Evolutionary conservation across 2,329 filamentous ascomycete genomes (phyloP).

Genomic region (Fusarium sp.): DNA sequence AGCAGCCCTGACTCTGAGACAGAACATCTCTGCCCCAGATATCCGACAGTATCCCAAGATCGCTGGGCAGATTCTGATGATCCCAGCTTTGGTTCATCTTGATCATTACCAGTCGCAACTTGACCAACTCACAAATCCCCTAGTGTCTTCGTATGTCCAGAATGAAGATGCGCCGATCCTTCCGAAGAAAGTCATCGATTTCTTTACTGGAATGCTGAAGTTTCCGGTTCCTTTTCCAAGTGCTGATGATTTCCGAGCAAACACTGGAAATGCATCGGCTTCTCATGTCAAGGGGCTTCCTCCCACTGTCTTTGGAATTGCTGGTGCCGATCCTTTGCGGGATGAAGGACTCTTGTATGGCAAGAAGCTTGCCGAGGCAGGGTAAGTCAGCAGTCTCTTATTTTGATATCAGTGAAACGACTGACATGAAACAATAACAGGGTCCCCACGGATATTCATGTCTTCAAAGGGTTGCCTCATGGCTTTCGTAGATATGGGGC

Average conservation of each 20-base stretch:
- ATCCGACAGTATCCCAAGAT: constrained; percentile 41
- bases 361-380: constrained; percentile 54
- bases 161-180: constrained; percentile 61
- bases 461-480: constrained; percentile 64
- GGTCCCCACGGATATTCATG: constrained; percentile 57
- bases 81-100: constrained; percentile 52
- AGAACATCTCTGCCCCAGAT: constrained; percentile 43
- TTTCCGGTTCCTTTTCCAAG: constrained; percentile 28
- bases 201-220: constrained; percentile 44
- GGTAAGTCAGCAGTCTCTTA: constrained; percentile 44
- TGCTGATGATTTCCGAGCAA: constrained; percentile 49
- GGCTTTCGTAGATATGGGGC: constrained; percentile 55
- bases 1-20: constrained; percentile 50
- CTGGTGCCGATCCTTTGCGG: constrained; percentile 58
- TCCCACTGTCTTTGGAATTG: constrained; percentile 55
- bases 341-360: constrained; percentile 60
- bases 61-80: constrained; percentile 61
- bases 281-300: constrained; percentile 54
- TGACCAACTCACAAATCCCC: constrained; percentile 46
- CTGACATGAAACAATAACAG: constrained; percentile 34
- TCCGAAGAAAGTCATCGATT: constrained; percentile 42
- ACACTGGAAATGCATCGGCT: constrained; percentile 43
- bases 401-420: accelerated
- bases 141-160: constrained; percentile 54
- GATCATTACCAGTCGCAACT: constrained; percentile 39